Percentiles rank a stretch among this genome's conserved stretches.
Conservation (phyloP, 1,139 yeast species). For the Debaryomyces coudertii region DNA sequence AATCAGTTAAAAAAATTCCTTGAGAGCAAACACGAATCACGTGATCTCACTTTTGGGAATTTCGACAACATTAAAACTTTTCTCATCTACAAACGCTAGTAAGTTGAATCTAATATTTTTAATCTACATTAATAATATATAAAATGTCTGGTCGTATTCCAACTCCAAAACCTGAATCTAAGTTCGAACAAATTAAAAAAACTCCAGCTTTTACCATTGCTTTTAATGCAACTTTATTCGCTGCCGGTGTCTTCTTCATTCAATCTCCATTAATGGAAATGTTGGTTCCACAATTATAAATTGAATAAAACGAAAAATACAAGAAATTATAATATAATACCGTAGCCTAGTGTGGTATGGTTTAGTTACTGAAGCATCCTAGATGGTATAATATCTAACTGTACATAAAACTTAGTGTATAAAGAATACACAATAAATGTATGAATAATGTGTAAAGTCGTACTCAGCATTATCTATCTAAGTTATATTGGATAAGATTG, state of each 20-base stretch:
- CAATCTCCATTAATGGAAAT: constrained; percentile 81
- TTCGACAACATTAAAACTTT: constrained; percentile 10
- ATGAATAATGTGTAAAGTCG: background rate
- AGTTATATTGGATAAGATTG: background rate
- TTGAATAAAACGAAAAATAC: constrained; percentile 4
- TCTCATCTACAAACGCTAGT: constrained; percentile 3
- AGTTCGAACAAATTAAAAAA: constrained; percentile 55
- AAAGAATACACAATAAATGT: constrained; percentile 6
- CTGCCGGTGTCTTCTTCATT: constrained; percentile 72
- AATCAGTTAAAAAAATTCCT: constrained; percentile 5
- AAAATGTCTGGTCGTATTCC: constrained; percentile 32
- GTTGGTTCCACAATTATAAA: constrained; percentile 73
- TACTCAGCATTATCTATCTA: background rate
- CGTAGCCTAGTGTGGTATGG: background rate
- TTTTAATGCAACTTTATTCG: constrained; percentile 64
- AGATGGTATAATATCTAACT: constrained; percentile 1
- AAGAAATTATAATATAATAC: background rate
- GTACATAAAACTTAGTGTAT: constrained; percentile 6
- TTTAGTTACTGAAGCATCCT: background rate
- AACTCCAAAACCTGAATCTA: constrained; percentile 34
- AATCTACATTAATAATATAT: constrained; percentile 7
- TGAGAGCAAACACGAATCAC: constrained; percentile 1
- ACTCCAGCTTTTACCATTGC: constrained; percentile 68
- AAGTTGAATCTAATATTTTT: background rate
- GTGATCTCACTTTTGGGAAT: background rate